Evolutionary conservation across 805 yeast genomes (phyloP).

Genomic region (Crinitomyces ghanaensis): DNA sequence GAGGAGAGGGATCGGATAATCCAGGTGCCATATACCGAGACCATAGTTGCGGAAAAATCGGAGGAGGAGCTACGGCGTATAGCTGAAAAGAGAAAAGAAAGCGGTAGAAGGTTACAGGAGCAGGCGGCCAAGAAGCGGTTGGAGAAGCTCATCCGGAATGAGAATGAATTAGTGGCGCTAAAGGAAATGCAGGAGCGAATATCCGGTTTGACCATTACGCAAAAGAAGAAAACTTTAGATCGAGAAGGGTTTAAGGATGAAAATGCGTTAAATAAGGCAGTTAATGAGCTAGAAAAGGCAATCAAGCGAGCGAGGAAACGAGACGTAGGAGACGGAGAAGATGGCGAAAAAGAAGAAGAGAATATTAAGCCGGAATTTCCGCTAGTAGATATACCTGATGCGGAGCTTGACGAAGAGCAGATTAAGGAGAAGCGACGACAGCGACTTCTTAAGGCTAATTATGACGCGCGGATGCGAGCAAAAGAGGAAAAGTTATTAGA

Average conservation of each 20-base stretch:
- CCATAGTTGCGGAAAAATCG: slow-evolving; percentile 53
- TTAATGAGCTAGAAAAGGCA: slow-evolving; percentile 53
- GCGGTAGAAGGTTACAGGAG: slow-evolving; percentile 80
- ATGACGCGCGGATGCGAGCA: slow-evolving; percentile 77
- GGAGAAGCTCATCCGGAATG: slow-evolving; percentile 70
- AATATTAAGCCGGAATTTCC: slow-evolving; percentile 52
- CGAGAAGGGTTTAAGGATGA: slow-evolving; percentile 72
- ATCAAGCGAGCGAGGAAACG: slow-evolving; percentile 55
- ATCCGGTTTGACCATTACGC: slow-evolving; percentile 14
- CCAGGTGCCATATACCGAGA: slow-evolving; percentile 68
- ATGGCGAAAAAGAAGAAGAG: slow-evolving; percentile 33
- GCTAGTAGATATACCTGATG: slow-evolving; percentile 74
- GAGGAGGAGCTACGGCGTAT: slow-evolving; percentile 73
- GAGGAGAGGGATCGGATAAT: slow-evolving; percentile 62
- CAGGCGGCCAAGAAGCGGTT: slow-evolving; percentile 78
- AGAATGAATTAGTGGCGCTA: slow-evolving; percentile 68
- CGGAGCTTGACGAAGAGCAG: slow-evolving; percentile 65
- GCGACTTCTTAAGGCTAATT: slow-evolving; percentile 68
- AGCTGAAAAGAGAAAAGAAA: slow-evolving; percentile 71
- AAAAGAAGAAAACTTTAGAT: slow-evolving; percentile 42
- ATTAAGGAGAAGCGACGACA: slow-evolving; percentile 82
- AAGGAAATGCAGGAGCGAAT: slow-evolving; percentile 44
- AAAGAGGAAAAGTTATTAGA: slow-evolving; percentile 67
- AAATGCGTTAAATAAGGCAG: slow-evolving; percentile 55
- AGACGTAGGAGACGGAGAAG: slow-evolving; percentile 47